Conservation (phyloP, 2,329 filamentous ascomycete genomes). For the Aspergillus cejpii region DNA sequence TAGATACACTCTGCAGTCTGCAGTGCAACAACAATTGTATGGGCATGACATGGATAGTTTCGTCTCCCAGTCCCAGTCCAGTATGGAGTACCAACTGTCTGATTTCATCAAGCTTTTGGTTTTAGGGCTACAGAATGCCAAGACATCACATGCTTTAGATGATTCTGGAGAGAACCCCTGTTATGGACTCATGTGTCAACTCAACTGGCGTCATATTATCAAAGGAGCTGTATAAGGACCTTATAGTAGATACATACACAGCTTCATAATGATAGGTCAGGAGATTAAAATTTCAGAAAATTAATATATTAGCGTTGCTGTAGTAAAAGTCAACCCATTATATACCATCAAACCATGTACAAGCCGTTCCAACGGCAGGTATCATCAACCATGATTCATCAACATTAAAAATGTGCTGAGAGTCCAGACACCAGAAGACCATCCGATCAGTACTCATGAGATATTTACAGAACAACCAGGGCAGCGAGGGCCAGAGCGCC, state of each 20-base stretch:
- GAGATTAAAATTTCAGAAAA: slow-evolving; percentile 16
- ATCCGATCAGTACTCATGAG: neutral
- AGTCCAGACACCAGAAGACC: neutral
- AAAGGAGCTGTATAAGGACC: too few species aligned
- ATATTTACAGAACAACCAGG: slow-evolving; percentile 36
- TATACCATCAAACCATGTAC: neutral
- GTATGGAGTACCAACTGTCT: too few species aligned
- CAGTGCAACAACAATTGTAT: too few species aligned
- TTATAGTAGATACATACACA: too few species aligned
- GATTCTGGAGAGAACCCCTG: too few species aligned
- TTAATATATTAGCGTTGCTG: neutral
- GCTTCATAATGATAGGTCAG: slow-evolving; percentile 7
- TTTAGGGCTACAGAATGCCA: neutral
- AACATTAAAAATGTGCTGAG: slow-evolving; percentile 3
- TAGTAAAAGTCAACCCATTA: neutral
- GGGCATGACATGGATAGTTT: too few species aligned
- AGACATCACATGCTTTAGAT: neutral
- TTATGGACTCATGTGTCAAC: too few species aligned
- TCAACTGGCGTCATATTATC: too few species aligned
- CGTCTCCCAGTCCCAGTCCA: too few species aligned
- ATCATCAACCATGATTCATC: slow-evolving; percentile 11
- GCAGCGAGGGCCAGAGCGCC: slow-evolving; percentile 41
- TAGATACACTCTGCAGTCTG: too few species aligned
- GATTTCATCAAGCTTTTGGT: too few species aligned
- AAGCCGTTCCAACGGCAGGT: neutral